These are phyloP conservation scores for Fagopyrum tataricum DNA, from an alignment of 148 eudicot genomes.

Conservation along the genomic window DNA sequence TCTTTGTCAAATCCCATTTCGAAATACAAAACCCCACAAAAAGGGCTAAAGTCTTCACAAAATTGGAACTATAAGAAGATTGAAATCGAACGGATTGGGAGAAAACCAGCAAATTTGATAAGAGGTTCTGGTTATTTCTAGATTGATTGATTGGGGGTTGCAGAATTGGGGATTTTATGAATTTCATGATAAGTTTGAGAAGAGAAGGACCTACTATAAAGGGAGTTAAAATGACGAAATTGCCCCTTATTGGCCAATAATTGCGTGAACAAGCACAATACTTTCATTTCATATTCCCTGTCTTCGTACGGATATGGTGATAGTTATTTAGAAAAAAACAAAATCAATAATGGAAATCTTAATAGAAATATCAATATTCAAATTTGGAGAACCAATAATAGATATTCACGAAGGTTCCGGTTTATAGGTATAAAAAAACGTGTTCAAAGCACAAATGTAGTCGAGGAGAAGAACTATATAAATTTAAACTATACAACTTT, in stretches of 20 bases:
- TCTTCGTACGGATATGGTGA: not conserved
- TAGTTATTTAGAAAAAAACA: conserved; percentile 1
- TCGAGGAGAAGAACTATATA: too few relatives aligned
- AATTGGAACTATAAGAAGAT: not conserved
- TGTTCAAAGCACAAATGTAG: not conserved
- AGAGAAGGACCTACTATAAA: not conserved
- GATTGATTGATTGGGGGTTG: too few relatives aligned
- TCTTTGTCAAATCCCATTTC: conserved; percentile 40
- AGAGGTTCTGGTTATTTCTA: not conserved
- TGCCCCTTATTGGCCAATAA: not conserved
- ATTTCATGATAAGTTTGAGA: not conserved
- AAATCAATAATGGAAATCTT: not conserved
- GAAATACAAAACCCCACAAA: too few relatives aligned
- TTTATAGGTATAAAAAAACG: not conserved
- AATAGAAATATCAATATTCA: not conserved
- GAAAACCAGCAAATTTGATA: not conserved
- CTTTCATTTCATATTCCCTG: not conserved
- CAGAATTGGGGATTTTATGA: not conserved
- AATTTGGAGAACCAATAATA: not conserved
- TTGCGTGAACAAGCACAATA: not conserved
- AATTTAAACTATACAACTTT: too few relatives aligned
- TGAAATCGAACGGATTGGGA: not conserved
- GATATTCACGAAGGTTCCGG: not conserved
- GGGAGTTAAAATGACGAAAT: not conserved
- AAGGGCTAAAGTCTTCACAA: not conserved